Percentiles rank a stretch among this genome's conserved stretches.
phyloP scores from a whole-genome alignment of 495 filamentous ascomycete genomes.

The Aspergillus panamensis region DNA sequence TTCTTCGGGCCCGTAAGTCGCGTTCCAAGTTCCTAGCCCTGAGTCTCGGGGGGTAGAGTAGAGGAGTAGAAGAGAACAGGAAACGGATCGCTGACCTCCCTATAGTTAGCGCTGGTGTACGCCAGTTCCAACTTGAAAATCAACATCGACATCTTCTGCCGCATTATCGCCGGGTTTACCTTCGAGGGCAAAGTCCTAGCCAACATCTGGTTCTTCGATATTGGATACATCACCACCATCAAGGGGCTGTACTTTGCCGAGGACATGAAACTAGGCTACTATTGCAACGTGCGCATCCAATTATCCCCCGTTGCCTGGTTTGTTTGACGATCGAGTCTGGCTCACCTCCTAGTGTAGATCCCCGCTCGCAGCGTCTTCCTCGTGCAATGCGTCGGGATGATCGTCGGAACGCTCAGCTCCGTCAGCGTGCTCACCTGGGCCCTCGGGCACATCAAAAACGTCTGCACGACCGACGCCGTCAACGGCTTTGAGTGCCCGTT shows the following conservation, averaged over 20 bases:
- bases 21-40: conserved; percentile 50
- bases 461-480: conserved; percentile 70
- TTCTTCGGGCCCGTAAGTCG: conserved; percentile 32
- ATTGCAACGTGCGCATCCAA: conserved; percentile 58
- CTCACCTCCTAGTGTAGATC: conserved; percentile 39
- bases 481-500: conserved; percentile 87
- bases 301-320: too few relatives aligned
- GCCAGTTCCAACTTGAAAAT: conserved; percentile 82
- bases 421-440: conserved; percentile 79
- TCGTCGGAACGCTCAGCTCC: conserved; percentile 69
- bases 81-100: too few relatives aligned
- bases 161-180: conserved; percentile 71
- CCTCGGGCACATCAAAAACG: conserved; percentile 65
- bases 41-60: too few relatives aligned
- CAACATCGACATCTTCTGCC: conserved; percentile 72
- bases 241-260: conserved; percentile 85
- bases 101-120: conserved; percentile 77
- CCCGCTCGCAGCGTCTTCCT: conserved; percentile 68
- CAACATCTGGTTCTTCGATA: conserved; percentile 71
- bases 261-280: conserved; percentile 82
- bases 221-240: conserved; percentile 75
- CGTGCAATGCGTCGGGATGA: conserved; percentile 61
- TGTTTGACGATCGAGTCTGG: too few relatives aligned
- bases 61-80: too few relatives aligned
- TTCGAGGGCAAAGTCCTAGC: conserved; percentile 85